These are phyloP conservation scores for Irpex lacteus DNA, from an alignment of 1,284 basidiomycete genomes.

Conservation along the genomic window DNA sequence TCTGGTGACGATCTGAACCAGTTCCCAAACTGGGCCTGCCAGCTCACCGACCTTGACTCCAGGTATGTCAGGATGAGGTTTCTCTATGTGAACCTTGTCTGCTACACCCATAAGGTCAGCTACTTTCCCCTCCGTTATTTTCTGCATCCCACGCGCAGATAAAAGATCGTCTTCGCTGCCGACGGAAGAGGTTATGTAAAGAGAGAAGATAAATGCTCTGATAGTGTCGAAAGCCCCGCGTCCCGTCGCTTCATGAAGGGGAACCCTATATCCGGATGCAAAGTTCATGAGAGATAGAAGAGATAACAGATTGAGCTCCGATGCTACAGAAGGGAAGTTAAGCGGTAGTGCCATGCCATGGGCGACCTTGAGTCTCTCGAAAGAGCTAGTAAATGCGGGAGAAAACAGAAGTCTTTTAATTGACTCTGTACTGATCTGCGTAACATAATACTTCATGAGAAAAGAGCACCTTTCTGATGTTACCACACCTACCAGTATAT, in stretches of 20 bases:
- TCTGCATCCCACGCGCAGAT: conserved; percentile 63
- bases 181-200: conserved; percentile 64
- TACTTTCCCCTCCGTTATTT: conserved; percentile 52
- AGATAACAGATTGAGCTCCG: conserved; percentile 74
- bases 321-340: conserved; percentile 64
- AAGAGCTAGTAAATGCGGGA: conserved; percentile 59
- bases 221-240: conserved; percentile 82
- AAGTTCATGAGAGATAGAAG: conserved; percentile 78
- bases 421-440: conserved; percentile 51
- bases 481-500: conserved; percentile 28
- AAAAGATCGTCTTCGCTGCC: conserved; percentile 57
- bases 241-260: conserved; percentile 65
- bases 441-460: no score
- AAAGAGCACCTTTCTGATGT: no score
- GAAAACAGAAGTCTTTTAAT: conserved; percentile 65
- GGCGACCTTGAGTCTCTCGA: conserved; percentile 53
- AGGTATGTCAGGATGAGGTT: conserved; percentile 63
- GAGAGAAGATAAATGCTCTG: conserved; percentile 64
- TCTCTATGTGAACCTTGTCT: conserved; percentile 61
- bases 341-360: conserved; percentile 77
- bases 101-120: conserved; percentile 68
- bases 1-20: conserved; percentile 63
- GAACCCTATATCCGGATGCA: conserved; percentile 72
- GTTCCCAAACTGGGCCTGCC: conserved; percentile 70
- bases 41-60: conserved; percentile 75